Evolutionary conservation across 148 eudicot species (phyloP), one percentile per base, ranked within the genome.

Genomic region (Fagopyrum homotropicum): DNA sequence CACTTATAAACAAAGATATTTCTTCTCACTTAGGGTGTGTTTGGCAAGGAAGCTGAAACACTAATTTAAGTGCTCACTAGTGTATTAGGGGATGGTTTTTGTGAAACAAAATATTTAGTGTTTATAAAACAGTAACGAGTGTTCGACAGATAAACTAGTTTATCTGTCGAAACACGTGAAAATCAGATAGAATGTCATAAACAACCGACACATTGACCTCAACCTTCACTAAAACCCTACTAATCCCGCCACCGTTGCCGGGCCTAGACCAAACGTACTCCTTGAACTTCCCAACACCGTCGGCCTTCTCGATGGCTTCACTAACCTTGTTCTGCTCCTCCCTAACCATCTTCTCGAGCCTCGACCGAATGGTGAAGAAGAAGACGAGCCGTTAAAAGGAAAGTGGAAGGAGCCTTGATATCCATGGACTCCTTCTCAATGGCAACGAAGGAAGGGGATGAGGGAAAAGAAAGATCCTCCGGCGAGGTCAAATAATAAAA

Each of bases 221-320:
- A 8, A 96, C 97, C 75, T 94, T 94, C 59, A 90, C 96, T 83
- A 90, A 82, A n/a, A 91, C 97, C 84, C 98, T 87, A 73, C 97
- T 91, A 16, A 94, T 91, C 6, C 97, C 98, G 3, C 98, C 98
- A 40, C 98, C 98, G 0, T 97, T 97, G 0, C 97, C 98, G 0
- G 95, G 89, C 70, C 98, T 79, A 7, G 96, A 87, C 98, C 98
- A 94, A 35, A 85, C 93, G 30, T 91, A 97, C 76, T 94, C 97
- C 82, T 84, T 88, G 75, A 94, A 94, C 82, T 83, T 87, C 2
- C 79, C 91, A 0, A 92, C 95, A 0, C 91, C 88, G 56, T 89
- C 97, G 1, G 83, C 93, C 11, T 73, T 84, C 84, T 93, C 95
- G 70, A 93, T 91, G 4, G 97, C 97, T 0, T 80, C 78, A 49